Percentiles rank a stretch among this genome's conserved stretches.
Evolutionary conservation across 192 early-diverging fungal species (phyloP).

Genomic region (Helicostylum pulchrum): DNA sequence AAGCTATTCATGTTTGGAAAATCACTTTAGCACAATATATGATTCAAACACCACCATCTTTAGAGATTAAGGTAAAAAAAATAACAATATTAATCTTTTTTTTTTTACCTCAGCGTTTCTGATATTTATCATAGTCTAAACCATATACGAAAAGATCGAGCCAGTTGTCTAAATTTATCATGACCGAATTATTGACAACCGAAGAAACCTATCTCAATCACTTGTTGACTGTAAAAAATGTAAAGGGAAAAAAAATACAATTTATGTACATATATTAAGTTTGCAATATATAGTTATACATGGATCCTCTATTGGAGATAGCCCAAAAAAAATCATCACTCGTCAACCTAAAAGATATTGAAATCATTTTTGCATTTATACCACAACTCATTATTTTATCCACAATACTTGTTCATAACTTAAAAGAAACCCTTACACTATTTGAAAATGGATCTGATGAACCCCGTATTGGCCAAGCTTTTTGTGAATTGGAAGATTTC

Average conservation of each 20-base stretch:
- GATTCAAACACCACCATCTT: not conserved
- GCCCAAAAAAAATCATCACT: slow-evolving; percentile 19
- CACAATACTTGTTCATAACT: slow-evolving; percentile 2
- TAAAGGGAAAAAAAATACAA: slow-evolving; percentile 12
- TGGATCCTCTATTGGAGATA: slow-evolving; percentile 38
- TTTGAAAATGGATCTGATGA: slow-evolving; percentile 3
- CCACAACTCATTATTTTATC: slow-evolving; percentile 33
- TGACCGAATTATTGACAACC: slow-evolving; percentile 43
- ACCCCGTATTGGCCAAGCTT: slow-evolving; percentile 22
- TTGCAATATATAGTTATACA: slow-evolving; percentile 27
- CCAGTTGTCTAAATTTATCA: slow-evolving; percentile 33
- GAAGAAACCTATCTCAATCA: slow-evolving; percentile 45
- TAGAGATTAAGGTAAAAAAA: not conserved
- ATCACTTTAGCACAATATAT: slow-evolving; percentile 3
- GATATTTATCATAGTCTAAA: not conserved
- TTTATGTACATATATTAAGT: not conserved
- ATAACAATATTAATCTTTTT: not conserved
- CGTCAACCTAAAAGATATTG: slow-evolving; percentile 29
- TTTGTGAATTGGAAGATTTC: slow-evolving; percentile 18
- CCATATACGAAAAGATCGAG: slow-evolving; percentile 3
- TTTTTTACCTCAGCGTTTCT: not conserved
- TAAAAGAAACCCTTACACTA: slow-evolving; percentile 7
- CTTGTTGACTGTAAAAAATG: slow-evolving; percentile 41
- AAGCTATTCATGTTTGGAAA: slow-evolving; percentile 13
- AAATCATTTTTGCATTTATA: slow-evolving; percentile 35